These are phyloP conservation scores for Nicotiana knightiana DNA, from an alignment of 257 asterid species.

Conservation along the genomic window DNA sequence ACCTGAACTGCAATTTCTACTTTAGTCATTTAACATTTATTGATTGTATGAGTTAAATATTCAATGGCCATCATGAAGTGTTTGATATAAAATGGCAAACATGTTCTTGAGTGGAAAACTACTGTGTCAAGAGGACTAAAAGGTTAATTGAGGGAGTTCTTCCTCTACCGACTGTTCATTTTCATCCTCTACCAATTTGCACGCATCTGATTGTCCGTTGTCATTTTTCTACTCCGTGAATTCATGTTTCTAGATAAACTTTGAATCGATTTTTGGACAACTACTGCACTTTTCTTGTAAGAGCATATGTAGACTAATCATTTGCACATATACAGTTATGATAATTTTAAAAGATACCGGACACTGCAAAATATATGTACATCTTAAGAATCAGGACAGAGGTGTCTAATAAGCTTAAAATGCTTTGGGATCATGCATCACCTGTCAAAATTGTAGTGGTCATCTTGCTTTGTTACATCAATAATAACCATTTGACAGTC, in stretches of 20 bases:
- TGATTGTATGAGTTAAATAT: not conserved
- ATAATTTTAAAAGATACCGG: not conserved
- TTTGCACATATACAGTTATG: not conserved
- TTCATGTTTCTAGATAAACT: not conserved
- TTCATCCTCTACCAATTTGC: not conserved
- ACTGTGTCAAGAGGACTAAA: not conserved
- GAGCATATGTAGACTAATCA: not conserved
- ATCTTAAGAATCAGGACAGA: not conserved
- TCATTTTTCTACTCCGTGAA: not conserved
- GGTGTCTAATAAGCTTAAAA: not conserved
- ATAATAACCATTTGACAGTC: not conserved
- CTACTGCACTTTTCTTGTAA: not conserved
- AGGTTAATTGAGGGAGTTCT: not conserved
- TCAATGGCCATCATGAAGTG: not conserved
- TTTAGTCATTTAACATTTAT: not conserved
- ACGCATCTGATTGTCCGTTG: not conserved
- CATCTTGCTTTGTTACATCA: not conserved
- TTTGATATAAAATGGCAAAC: not conserved
- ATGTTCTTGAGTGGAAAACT: not conserved
- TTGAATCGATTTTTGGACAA: not conserved
- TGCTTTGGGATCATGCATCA: not conserved
- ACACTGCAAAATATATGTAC: not conserved
- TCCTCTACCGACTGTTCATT: not conserved
- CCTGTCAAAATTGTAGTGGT: not conserved
- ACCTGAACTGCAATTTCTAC: not conserved